phyloP scores from a whole-genome alignment of 257 asterid genomes.

The Marsdenia floribunda region DNA sequence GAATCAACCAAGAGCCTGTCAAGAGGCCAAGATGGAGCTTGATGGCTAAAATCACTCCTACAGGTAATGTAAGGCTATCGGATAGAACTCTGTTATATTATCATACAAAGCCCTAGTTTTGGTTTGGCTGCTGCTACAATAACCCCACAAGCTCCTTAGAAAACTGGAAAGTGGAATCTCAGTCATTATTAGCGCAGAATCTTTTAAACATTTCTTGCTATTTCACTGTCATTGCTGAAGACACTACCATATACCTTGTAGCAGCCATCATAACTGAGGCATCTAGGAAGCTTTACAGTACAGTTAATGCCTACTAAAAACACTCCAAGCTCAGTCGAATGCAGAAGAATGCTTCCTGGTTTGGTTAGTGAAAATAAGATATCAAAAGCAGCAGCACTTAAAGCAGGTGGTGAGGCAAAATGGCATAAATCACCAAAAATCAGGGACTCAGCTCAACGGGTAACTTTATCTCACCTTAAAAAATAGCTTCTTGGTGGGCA shows the following conservation, averaged over 20 bases:
- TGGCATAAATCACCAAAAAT: slow-evolving; percentile 26
- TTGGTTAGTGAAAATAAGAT: slow-evolving; percentile 47
- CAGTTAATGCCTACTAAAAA: slow-evolving; percentile 10
- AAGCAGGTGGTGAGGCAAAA: slow-evolving; percentile 77
- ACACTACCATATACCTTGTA: slow-evolving; percentile 54
- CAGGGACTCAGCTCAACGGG: background rate
- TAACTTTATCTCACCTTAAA: no score
- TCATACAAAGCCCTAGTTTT: slow-evolving; percentile 56
- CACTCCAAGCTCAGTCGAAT: slow-evolving; percentile 71
- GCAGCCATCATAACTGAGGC: slow-evolving; percentile 44
- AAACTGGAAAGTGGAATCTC: slow-evolving; percentile 51
- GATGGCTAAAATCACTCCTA: slow-evolving; percentile 49
- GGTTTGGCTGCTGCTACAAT: slow-evolving; percentile 70
- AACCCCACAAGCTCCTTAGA: slow-evolving; percentile 69
- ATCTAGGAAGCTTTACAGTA: slow-evolving; percentile 33
- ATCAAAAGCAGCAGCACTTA: slow-evolving; percentile 85
- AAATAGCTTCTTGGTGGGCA: background rate
- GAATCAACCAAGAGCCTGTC: slow-evolving; percentile 53
- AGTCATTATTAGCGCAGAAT: slow-evolving; percentile 51
- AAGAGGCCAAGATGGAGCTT: slow-evolving; percentile 45
- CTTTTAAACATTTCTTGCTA: slow-evolving; percentile 34
- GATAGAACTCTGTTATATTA: slow-evolving; percentile 54
- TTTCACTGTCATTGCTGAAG: slow-evolving; percentile 47
- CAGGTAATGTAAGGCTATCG: slow-evolving; percentile 59
- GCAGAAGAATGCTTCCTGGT: no score